Conservation (phyloP, 2,329 filamentous ascomycete genomes). For the Grosmannia serpens region DNA sequence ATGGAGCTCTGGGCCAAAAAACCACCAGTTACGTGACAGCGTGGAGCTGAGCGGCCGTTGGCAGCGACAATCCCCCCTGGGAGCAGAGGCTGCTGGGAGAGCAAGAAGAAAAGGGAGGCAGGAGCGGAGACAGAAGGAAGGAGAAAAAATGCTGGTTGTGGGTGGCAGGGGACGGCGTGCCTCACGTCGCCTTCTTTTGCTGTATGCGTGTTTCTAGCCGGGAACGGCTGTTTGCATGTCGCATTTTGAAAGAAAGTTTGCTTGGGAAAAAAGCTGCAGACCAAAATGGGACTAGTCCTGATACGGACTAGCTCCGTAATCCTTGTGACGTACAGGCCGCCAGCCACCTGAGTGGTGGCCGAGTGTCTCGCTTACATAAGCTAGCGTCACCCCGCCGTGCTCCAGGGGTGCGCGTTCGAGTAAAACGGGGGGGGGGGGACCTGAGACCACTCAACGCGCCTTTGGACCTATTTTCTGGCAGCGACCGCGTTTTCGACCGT, state of each 20-base stretch:
- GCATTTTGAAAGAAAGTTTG: not conserved
- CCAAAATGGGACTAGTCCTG: not conserved
- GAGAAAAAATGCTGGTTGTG: not conserved
- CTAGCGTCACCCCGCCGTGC: not conserved
- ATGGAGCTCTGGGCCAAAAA: not conserved
- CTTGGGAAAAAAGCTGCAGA: constrained; percentile 2
- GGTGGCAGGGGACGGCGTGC: not conserved
- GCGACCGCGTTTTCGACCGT: constrained; percentile 11
- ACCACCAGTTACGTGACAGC: too few relatives aligned
- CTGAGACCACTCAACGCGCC: constrained; percentile 14
- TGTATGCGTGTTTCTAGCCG: not conserved
- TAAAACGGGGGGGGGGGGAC: not conserved
- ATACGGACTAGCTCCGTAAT: not conserved
- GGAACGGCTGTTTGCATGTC: not conserved
- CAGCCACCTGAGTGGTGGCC: not conserved
- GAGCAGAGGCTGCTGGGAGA: not conserved
- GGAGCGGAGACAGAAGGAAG: not conserved
- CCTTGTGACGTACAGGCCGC: not conserved
- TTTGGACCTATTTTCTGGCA: not conserved
- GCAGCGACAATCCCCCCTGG: not conserved
- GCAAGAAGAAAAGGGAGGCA: not conserved
- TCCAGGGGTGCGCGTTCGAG: constrained; percentile 1
- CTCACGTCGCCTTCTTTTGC: not conserved
- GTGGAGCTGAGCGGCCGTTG: not conserved
- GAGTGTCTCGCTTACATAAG: constrained; percentile 3